Evolutionary conservation across 768 basidiomycete genomes (phyloP).

Genomic region (Amanita molliuscula): DNA sequence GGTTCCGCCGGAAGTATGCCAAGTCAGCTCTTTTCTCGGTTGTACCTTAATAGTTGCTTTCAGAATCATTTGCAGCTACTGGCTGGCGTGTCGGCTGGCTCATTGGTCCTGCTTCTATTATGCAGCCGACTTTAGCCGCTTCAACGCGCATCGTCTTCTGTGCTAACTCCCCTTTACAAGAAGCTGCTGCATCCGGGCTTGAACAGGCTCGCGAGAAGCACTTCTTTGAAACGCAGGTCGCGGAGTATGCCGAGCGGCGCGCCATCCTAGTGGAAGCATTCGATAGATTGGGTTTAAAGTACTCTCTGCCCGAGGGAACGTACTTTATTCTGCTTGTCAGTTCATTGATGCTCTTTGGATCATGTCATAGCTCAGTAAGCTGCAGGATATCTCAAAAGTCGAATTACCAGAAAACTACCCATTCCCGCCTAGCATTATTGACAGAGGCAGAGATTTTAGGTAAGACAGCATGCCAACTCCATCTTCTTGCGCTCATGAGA

Average conservation of each 20-base stretch:
- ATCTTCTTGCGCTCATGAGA: slow-evolving; percentile 8
- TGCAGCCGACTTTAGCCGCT: slow-evolving; percentile 80
- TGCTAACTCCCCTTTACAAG: slow-evolving; percentile 89
- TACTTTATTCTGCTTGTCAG: slow-evolving; percentile 85
- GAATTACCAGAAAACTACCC: slow-evolving; percentile 78
- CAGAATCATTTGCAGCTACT: slow-evolving; percentile 94
- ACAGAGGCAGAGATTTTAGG: slow-evolving; percentile 84
- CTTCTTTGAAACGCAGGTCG: slow-evolving; percentile 71
- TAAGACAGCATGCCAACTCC: slow-evolving; percentile 15
- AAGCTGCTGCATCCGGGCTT: slow-evolving; percentile 84
- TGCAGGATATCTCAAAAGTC: slow-evolving; percentile 66
- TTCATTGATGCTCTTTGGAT: slow-evolving; percentile 1
- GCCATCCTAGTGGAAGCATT: slow-evolving; percentile 68
- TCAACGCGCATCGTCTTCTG: slow-evolving; percentile 94
- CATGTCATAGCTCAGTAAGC: slow-evolving; percentile 1
- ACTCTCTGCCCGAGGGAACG: slow-evolving; percentile 80
- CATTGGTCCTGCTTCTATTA: slow-evolving; percentile 76
- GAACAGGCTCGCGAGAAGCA: slow-evolving; percentile 62
- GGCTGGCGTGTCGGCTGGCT: slow-evolving; percentile 99
- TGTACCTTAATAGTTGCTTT: neutral
- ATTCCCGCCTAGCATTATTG: slow-evolving; percentile 66
- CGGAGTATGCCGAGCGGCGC: slow-evolving; percentile 76
- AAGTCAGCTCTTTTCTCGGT: neutral
- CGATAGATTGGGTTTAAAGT: slow-evolving; percentile 73
- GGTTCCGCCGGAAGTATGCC: slow-evolving; percentile 86